Evolutionary conservation across 2,329 filamentous ascomycete genomes (phyloP), one percentile per base, ranked within the genome.

Genomic region (Epichloe aotearoae): DNA sequence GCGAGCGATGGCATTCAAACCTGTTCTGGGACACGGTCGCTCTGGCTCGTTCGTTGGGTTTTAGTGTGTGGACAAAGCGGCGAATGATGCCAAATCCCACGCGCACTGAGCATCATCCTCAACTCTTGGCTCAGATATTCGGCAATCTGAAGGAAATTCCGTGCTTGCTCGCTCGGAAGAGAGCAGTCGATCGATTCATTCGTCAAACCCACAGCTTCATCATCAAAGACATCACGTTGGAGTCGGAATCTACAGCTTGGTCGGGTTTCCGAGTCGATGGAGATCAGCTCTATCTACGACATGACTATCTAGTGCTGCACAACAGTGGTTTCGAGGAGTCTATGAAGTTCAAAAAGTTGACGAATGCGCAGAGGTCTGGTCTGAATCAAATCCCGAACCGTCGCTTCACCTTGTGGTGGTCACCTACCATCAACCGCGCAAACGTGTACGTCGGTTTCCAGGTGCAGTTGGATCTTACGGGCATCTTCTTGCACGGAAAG

Each of bases 391-490:
- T 98, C 64, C 93, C 93, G 0, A 98, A 98, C 65, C 88, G 93
- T 79, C 88, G 93, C 1, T 98, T 98, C 68, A 97, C 93, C 0
- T 72, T 98, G 0, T 98, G 93, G 93, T 98, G 93, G 93, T 93
- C 84, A 1, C 84, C 84, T 0, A 94, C 88, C 0, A 95, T 95
- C 67, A 95, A 95, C 69, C 79, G 91, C 64, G 91, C 91, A 58
- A 96, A 97, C 62, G 93, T 98, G 17, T 97, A 97, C 59, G 90
- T 98, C 56, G 93, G 93, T 83, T 98, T 98, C 84, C 91, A 97
- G 64, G 93, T 98, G 33, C 93, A 98, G 63, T 79, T 98, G 47
- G 93, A 98, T 77, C 72, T 98, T 51, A 98, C 94, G 1, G 93
- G 93, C 65, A 98, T 98, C 54, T 98, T 98, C 81, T 76, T 98